Conservation (phyloP, 192 early-diverging fungal species). For the Backusella sp. region DNA sequence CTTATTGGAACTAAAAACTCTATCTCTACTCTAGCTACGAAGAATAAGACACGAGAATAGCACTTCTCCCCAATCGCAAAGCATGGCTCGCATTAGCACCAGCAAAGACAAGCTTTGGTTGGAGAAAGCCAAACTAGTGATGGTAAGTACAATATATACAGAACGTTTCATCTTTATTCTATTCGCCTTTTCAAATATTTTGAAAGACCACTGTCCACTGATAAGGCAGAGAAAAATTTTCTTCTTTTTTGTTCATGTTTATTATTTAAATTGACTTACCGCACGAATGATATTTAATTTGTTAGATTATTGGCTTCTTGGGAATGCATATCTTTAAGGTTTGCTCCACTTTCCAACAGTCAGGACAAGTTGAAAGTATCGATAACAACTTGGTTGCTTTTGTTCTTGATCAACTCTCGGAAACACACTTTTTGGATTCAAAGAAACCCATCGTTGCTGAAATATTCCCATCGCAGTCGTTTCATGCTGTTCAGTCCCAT, state of each 20-base stretch:
- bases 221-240: slow-evolving; percentile 28
- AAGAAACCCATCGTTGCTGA: slow-evolving; percentile 48
- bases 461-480: slow-evolving; percentile 47
- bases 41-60: neutral
- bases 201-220: neutral
- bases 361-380: slow-evolving; percentile 39
- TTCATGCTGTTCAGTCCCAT: slow-evolving; percentile 33
- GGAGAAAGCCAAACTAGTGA: slow-evolving; percentile 47
- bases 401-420: slow-evolving; percentile 42
- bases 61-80: neutral
- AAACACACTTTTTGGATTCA: slow-evolving; percentile 38
- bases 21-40: neutral
- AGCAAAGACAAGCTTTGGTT: neutral
- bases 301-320: slow-evolving; percentile 58
- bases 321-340: slow-evolving; percentile 63
- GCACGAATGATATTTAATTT: slow-evolving; percentile 8
- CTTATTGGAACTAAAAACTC: too few species aligned
- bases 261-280: slow-evolving; percentile 57
- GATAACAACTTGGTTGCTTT: slow-evolving; percentile 33
- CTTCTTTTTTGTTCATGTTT: slow-evolving; percentile 60
- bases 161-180: neutral
- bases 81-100: neutral
- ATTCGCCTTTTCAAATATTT: slow-evolving; percentile 26
- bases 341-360: slow-evolving; percentile 48
- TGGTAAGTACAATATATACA: slow-evolving; percentile 28